Base-by-base conservation (phyloP, 176 grass and related monocot species). In the Echinochloa phyllopogon region DNA sequence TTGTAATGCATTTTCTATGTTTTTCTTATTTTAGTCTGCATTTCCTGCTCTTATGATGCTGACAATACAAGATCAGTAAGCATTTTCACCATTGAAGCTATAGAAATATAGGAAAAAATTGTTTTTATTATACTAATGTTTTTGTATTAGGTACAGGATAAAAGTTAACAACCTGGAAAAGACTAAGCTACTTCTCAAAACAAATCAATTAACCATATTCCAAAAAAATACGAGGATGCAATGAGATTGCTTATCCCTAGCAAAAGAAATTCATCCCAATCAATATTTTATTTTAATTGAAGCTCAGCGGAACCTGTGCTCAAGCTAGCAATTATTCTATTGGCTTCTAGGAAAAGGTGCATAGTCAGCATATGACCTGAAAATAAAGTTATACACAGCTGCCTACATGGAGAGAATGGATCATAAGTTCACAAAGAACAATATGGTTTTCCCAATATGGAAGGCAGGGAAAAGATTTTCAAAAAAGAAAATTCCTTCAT, bases 61-160 rank as follows among this genome's bases (percentile, higher is more conserved):
- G 3, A 10, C 39, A 79, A 78, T 55, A 75, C 14, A 56, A 79
- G 47, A 20, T 27, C 2, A 59, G 39, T 47, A 88, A 47, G 20
- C 37, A 74, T 16, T 16, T 71, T 55, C 20, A 74, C 47, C 20
- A 79, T 47, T 33, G 66, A 27, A 72, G 27, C 29, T 63, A 41
- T 44, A 50, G 69, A n/a, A 78, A 4, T 3, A 7, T 38, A 72
- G 47, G 6, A 72, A 27, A 48, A 70, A 6, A 56, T n/a, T n/a
- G n/a, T n/a, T n/a, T n/a, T n/a, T n/a, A 1, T 48, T n/a, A n/a
- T n/a, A n/a, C n/a, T n/a, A n/a, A n/a, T n/a, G n/a, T n/a, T n/a
- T n/a, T n/a, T 65, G 13, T 80, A 42, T 72, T 67, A 40, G 33
- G 4, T 74, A 83, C 5, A 65, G 4, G 49, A 87, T 43, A 83